These are phyloP conservation scores for Dalechampia spathulata DNA, from an alignment of 441 rosid species.

Conservation along the genomic window DNA sequence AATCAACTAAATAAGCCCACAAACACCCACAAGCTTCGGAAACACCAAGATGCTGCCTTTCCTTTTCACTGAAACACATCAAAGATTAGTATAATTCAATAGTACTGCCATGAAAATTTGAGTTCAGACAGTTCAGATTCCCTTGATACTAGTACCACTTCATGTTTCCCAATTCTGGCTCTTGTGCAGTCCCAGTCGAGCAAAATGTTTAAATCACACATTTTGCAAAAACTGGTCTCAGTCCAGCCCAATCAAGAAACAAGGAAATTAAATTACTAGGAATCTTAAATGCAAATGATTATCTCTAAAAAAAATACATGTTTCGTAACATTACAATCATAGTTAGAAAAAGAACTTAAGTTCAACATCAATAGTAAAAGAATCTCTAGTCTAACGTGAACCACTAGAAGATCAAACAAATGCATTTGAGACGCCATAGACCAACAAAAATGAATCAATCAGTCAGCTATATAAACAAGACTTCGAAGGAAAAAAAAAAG, in stretches of 20 bases:
- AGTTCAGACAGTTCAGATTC: background rate
- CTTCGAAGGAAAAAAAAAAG: too few species aligned
- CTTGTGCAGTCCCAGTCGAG: background rate
- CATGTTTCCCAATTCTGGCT: background rate
- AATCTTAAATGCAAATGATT: background rate
- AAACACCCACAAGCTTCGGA: conserved; percentile 75
- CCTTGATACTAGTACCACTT: background rate
- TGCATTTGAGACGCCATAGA: conserved; percentile 3
- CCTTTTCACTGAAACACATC: conserved; percentile 70
- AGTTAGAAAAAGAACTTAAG: background rate
- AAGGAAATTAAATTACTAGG: background rate
- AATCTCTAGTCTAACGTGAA: background rate
- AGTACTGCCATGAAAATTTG: background rate
- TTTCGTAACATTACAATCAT: background rate
- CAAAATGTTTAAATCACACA: background rate
- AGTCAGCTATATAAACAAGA: background rate
- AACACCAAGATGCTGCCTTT: conserved; percentile 61
- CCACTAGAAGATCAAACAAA: background rate
- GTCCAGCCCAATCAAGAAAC: background rate
- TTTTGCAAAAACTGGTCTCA: background rate
- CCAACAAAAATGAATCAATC: background rate
- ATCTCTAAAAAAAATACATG: background rate
- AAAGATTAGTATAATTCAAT: conserved; percentile 2
- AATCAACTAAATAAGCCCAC: conserved; percentile 81
- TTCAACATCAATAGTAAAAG: background rate